Evolutionary conservation across 2,329 filamentous ascomycete species (phyloP), one percentile per base, ranked within the genome.

Genomic region (Helotiales sp.): DNA sequence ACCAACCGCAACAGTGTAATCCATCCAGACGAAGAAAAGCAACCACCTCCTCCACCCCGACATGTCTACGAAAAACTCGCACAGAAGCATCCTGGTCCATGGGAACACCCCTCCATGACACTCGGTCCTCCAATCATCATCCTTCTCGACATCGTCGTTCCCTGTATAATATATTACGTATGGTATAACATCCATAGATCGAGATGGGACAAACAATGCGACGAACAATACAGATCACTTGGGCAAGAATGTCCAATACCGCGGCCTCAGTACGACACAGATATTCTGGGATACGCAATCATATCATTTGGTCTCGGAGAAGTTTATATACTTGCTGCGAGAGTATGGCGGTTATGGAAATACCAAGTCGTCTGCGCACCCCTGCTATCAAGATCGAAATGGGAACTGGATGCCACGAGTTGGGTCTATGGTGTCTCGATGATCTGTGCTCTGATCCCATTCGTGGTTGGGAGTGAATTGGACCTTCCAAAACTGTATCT

Each of bases 371-470:
- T 54, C 12, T 66, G 64, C 17, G 64, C 64, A 2, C 64, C 64
- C 7, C 58, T 66, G 13, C 52, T 65, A 8, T 64, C 64, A 2
- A 55, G 63, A 38, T 61, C 62, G 2, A 58, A 53, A 38, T 62
- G 60, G 63, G 63, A 66, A 46, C 40, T 66, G 5, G 63, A 66
- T 54, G 63, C 63, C 22, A 66, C 63, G 15, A 60, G 56, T 7
- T 66, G 63, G 63, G 63, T 66, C 1, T 66, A 66, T 22, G 62
- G 56, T 9, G 60, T 64, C 1, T 52, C 62, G 5, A 64, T 66
- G 63, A 52, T 66, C 15, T 59, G 53, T 30, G 63, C 63, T 9
- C 29, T 66, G 22, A 65, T 66, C 5, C 64, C 64, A 1, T 66
- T 66, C 17, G 63, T 66, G 1, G 53, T 66, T 7, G 63, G 64